These are phyloP conservation scores for Yamadazyma sp. DNA, from an alignment of 805 yeast genomes.

Conservation along the genomic window DNA sequence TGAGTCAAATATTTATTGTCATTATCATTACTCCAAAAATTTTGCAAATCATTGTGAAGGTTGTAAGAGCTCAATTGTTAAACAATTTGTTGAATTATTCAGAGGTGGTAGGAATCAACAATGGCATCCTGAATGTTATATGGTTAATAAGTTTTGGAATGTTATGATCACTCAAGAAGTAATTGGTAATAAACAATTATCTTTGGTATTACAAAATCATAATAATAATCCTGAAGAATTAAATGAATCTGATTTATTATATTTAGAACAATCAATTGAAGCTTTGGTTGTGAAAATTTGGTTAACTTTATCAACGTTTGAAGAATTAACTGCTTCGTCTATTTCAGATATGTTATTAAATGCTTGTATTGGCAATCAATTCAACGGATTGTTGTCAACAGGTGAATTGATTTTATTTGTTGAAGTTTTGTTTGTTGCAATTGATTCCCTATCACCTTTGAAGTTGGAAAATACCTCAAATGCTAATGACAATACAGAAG, in stretches of 20 bases:
- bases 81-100: slow-evolving; percentile 89
- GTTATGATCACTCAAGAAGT: slow-evolving; percentile 67
- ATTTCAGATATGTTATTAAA: slow-evolving; percentile 88
- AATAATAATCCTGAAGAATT: slow-evolving; percentile 6
- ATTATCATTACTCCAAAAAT: slow-evolving; percentile 82
- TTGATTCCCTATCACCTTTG: slow-evolving; percentile 48
- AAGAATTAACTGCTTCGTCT: slow-evolving; percentile 84
- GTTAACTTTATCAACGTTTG: slow-evolving; percentile 83
- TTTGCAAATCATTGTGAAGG: slow-evolving; percentile 92
- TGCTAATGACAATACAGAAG: background rate
- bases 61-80: slow-evolving; percentile 84
- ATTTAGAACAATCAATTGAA: slow-evolving; percentile 65
- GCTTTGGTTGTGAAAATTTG: slow-evolving; percentile 63
- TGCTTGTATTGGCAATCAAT: slow-evolving; percentile 71
- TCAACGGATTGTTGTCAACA: slow-evolving; percentile 64
- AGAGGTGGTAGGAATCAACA: slow-evolving; percentile 90
- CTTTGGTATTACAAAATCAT: background rate
- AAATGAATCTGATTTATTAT: slow-evolving; percentile 28
- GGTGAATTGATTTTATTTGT: slow-evolving; percentile 70
- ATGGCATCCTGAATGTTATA: slow-evolving; percentile 99
- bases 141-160: slow-evolving; percentile 97
- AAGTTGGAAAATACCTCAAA: too few species aligned
- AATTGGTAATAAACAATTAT: slow-evolving; percentile 40
- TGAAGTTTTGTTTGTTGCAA: slow-evolving; percentile 72
- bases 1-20: slow-evolving; percentile 79